Conservation (phyloP, 352 stramenopile genomes). For the Phytophthora foliorum region DNA sequence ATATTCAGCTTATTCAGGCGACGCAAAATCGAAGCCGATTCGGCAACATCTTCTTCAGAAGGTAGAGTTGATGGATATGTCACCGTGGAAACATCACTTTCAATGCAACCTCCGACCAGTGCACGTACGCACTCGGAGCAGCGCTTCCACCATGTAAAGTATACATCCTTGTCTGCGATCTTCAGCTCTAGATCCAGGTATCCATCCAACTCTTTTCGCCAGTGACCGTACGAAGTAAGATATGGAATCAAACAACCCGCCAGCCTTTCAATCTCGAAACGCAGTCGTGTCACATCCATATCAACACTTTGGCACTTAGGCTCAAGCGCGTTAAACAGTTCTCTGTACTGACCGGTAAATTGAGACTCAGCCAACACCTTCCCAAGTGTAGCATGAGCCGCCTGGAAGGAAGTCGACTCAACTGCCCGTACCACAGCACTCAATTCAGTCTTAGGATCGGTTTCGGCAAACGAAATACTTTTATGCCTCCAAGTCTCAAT, state of each 20-base stretch:
- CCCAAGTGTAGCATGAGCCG: slow-evolving; percentile 22
- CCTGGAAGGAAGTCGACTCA: slow-evolving; percentile 39
- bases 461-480: slow-evolving; percentile 33
- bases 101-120: slow-evolving; percentile 3
- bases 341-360: slow-evolving; percentile 19
- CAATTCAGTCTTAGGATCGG: slow-evolving; percentile 15
- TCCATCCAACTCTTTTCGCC: slow-evolving; percentile 50
- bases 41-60: slow-evolving; percentile 28
- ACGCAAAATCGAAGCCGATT: slow-evolving; percentile 30
- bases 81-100: slow-evolving; percentile 5
- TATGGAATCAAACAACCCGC: slow-evolving; percentile 44
- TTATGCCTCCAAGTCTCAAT: slow-evolving; percentile 53
- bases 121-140: slow-evolving; percentile 38
- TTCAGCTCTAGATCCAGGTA: slow-evolving; percentile 40
- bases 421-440: slow-evolving; percentile 16
- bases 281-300: slow-evolving; percentile 37
- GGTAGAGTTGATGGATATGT: not conserved
- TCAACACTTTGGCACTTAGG: slow-evolving; percentile 45
- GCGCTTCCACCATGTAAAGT: slow-evolving; percentile 53
- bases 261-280: slow-evolving; percentile 39
- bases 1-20: slow-evolving; percentile 16
- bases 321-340: slow-evolving; percentile 39
- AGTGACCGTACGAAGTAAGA: slow-evolving; percentile 48
- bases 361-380: slow-evolving; percentile 18
- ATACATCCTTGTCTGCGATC: slow-evolving; percentile 46